Conservation (phyloP, 2,329 filamentous ascomycete genomes). For the Pseudogymnoascus sp. region DNA sequence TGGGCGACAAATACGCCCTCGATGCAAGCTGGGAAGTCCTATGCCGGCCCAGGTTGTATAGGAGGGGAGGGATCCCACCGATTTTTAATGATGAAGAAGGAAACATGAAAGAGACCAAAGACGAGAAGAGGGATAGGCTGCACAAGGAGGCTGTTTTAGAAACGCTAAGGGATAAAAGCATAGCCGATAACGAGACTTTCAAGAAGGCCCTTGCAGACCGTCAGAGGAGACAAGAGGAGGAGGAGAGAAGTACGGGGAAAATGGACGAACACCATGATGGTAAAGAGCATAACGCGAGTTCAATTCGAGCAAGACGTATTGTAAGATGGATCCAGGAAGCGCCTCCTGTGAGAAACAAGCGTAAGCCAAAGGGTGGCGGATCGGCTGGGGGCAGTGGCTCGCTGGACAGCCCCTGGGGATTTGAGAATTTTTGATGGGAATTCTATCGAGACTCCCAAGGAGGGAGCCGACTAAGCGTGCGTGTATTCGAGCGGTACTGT, state of each 20-base stretch:
- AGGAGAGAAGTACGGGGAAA: slow-evolving; percentile 31
- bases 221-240: slow-evolving; percentile 50
- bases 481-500: not conserved
- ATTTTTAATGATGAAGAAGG: slow-evolving; percentile 41
- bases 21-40: slow-evolving; percentile 60
- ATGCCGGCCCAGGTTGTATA: slow-evolving; percentile 42
- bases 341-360: slow-evolving; percentile 27
- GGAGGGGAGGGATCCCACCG: not conserved
- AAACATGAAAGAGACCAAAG: slow-evolving; percentile 36
- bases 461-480: not conserved
- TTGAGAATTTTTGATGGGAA: not conserved
- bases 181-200: slow-evolving; percentile 59
- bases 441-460: not conserved
- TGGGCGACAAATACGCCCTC: slow-evolving; percentile 63
- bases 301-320: slow-evolving; percentile 61
- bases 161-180: slow-evolving; percentile 58
- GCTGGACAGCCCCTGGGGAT: not conserved
- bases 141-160: slow-evolving; percentile 60
- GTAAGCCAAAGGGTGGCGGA: not conserved
- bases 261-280: slow-evolving; percentile 49
- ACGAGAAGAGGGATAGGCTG: slow-evolving; percentile 49
- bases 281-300: slow-evolving; percentile 61
- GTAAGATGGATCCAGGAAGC: slow-evolving; percentile 61
- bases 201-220: slow-evolving; percentile 54
- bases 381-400: not conserved